Base-by-base conservation (phyloP, 257 asterid species). In the Marsdenia floribunda region DNA sequence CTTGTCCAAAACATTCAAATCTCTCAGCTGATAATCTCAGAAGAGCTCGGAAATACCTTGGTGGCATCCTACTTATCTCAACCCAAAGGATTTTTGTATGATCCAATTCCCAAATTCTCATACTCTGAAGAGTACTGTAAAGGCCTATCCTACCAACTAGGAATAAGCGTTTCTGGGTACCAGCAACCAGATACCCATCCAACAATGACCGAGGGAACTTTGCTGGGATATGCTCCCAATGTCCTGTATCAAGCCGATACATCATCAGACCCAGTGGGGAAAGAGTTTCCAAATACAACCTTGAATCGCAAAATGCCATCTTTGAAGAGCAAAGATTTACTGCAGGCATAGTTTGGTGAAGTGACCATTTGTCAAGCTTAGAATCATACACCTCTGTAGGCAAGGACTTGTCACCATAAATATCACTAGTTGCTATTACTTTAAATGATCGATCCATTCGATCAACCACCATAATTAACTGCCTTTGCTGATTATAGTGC, bases 91-190 rank as follows among this genome's bases (percentile, higher is more conserved):
- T 86, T 73, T 90, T 91, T 7, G 84, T 44, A 73, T 92, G 99
- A 79, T 95, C 99, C 72, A 95, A 90, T 84, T 95, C 99, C 99
- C 99, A 95, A 70, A 95, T 92, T 87, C 92, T 91, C 97, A 95
- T 95, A 74, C 97, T 90, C 78, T 95, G 99, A 16, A 90, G 90
- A 54, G 93, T 90, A 80, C 97, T 90, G 46, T 90, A 92, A 44
- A 95, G 86, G 64, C 99, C 99, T 24, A 95, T 92, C 78, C 99
- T 88, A 58, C 99, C 98, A 44, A 95, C 99, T 53, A 92, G 84
- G 83, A 92, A 90, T 81, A 95, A 80, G 26, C 98, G 93, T 75
- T 89, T 89, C 37, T 93, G 86, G 11, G 96, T 85, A 70, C 98
- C 99, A 37, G 98, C 96, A 63, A 95, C 92, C 60, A 95, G 88